Base-by-base conservation (phyloP, 179 eudicot species). In the Carnegiea gigantea region DNA sequence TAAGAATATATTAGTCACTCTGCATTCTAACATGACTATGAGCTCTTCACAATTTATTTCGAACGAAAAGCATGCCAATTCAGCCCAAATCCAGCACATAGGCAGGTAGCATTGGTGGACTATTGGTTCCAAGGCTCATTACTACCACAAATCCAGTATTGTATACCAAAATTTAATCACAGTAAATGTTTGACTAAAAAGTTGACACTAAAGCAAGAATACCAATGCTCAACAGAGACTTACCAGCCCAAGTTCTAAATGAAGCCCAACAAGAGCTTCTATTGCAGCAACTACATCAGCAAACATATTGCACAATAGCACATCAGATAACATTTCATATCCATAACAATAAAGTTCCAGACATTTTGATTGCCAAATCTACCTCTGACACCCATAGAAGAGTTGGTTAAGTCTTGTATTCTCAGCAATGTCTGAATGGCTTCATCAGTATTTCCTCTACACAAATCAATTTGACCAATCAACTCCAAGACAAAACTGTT, bases 181-280 rank as follows among this genome's bases (percentile, higher is more conserved):
- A 43, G 46, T 18, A 36, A 17, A 73, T 43, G 76, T 20, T 9
- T 30, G 21, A 62, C 7, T 62, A 62, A 62, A 57, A 12, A 15
- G n/a, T 8, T 57, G 23, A 72, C 65, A 33, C 51, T 72, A 11
- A 36, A 38, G 6, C 17, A 59, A 30, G 48, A 12, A 57, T 38
- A 81, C 60, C 23, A 15, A 68, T 18, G 20, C n/a, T 30, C 60
- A 38, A 1, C 12, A 77, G 48, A 21, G 28, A 24, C 87, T 75
- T 83, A 92, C 99, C 94, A 90, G 88, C 57, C 91, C 92, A 30
- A 88, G 83, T 85, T 94, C 96, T 70, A 94, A 87, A 86, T 92
- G 82, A 78, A 96, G 89, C 72, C 98, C 99, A 53, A 82, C 93
- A 51, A 96, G 92, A 26, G 97, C 93, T 93, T 96, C 97, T 23